Evolutionary conservation across 1,139 yeast species (phyloP), one percentile per base, ranked within the genome.

Genomic region (Taphrina pruni): DNA sequence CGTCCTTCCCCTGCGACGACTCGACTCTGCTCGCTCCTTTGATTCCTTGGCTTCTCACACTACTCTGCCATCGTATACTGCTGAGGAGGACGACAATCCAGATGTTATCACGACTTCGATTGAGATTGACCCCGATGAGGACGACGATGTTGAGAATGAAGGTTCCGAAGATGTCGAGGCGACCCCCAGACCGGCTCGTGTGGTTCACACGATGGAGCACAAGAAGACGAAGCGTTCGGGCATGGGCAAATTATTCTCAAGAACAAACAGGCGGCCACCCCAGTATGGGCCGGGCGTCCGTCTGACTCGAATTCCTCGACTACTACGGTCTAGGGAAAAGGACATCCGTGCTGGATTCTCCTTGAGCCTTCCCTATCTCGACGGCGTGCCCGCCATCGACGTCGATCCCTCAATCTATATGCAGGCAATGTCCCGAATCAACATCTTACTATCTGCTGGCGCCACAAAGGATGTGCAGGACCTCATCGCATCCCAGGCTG

Each of bases 31-130:
- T 20, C 26, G 17, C 26, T 26, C 43, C 21, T 21, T 58, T 14
- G 62, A 58, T 12, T 26, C 62, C 4, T 6, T 58, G 14, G 62
- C 17, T n/a, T 58, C 62, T 26, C 32, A 45, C 43, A 17, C 43
- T 21, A 26, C 61, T 32, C 48, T 64, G 20, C 67, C 67, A 6
- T 50, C 38, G 46, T 64, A 64, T 26, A 55, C 55, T 7, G 58
- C 26, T 2, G 55, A 38, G 20, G 48, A 43, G 36, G 60, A 56
- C 21, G 46, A 54, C 11, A 64, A 64, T 26, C 67, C 67, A 14
- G 67, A 64, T 36, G 61, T 64, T 56, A 64, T 64, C 43, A 64
- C 67, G n/a, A 64, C 67, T n/a, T 35, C 43, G 17, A 36, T 56
- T 46, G 67, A 64, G 26, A 57, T 64, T 12, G 62, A 58, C 39